Evolutionary conservation across 306 rosid species (phyloP).

Genomic region (Vigna angularis): DNA sequence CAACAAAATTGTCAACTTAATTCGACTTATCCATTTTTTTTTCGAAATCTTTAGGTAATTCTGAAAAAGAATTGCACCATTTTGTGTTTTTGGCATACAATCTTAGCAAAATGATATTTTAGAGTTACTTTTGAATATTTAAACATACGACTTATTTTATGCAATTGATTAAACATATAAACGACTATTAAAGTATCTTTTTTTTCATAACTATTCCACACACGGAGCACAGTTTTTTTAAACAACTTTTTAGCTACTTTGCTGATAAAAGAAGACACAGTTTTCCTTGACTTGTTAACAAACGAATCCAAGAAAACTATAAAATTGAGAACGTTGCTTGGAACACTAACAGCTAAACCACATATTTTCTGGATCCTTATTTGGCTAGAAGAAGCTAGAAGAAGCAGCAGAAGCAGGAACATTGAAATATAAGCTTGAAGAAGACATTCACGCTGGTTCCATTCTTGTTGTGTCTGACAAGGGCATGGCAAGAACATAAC

Average conservation of each 20-base stretch:
- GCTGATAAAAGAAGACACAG: not conserved
- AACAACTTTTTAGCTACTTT: not conserved
- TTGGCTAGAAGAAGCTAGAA: not conserved
- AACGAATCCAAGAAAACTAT: conserved; percentile 1
- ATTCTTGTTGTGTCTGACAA: conserved; percentile 16
- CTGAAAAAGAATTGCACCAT: no score
- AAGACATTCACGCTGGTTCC: conserved; percentile 42
- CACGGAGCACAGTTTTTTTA: not conserved
- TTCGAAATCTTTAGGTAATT: no score
- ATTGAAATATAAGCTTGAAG: not conserved
- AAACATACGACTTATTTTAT: not conserved
- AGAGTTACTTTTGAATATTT: not conserved
- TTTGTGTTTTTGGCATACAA: no score
- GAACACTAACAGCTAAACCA: not conserved
- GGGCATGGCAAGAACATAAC: conserved; percentile 37
- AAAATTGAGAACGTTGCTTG: not conserved
- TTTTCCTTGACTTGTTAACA: not conserved
- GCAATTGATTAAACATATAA: not conserved
- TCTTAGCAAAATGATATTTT: not conserved
- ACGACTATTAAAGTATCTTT: not conserved
- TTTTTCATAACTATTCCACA: not conserved
- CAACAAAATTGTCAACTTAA: no score
- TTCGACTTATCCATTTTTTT: no score
- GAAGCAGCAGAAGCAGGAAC: not conserved
- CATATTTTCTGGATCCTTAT: not conserved